Evolutionary conservation across 2,329 filamentous ascomycete genomes (phyloP).

Genomic region (Trichoderma sp.): DNA sequence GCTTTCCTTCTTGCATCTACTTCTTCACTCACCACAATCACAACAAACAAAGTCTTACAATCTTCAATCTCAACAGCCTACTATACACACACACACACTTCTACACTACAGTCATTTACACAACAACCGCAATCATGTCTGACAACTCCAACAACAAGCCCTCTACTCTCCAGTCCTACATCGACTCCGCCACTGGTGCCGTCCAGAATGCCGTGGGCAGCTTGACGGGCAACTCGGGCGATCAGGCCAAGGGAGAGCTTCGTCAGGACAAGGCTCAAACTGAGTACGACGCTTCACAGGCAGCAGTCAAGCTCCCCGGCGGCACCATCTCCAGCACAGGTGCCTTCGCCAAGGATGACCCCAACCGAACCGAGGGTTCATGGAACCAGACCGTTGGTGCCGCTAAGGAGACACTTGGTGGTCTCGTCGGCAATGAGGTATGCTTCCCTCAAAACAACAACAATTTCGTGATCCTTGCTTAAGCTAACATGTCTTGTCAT

Average conservation of each 20-base stretch:
- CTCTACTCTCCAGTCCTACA: constrained; percentile 76
- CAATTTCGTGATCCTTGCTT: neutral
- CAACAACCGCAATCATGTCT: constrained; percentile 28
- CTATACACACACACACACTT: neutral
- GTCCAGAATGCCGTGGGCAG: constrained; percentile 70
- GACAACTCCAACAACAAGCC: constrained; percentile 34
- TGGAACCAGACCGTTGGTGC: constrained; percentile 91
- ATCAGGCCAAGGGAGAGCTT: constrained; percentile 63
- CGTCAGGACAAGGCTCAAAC: constrained; percentile 63
- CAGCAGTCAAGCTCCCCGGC: constrained; percentile 70
- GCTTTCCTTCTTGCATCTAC: neutral
- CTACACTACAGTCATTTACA: neutral
- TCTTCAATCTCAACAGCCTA: neutral
- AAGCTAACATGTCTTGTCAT: constrained; percentile 9
- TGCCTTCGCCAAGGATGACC: constrained; percentile 67
- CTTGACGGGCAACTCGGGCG: constrained; percentile 67
- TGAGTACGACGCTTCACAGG: constrained; percentile 72
- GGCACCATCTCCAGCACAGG: constrained; percentile 67
- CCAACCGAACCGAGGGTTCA: constrained; percentile 66
- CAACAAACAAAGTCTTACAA: neutral
- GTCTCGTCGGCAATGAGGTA: constrained; percentile 70
- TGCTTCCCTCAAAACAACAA: constrained; percentile 20
- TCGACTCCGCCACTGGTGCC: constrained; percentile 70
- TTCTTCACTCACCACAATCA: neutral
- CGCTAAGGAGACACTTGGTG: constrained; percentile 78